Conservation (phyloP, 2,329 filamentous ascomycete genomes). For the Podosphaera leucotricha region DNA sequence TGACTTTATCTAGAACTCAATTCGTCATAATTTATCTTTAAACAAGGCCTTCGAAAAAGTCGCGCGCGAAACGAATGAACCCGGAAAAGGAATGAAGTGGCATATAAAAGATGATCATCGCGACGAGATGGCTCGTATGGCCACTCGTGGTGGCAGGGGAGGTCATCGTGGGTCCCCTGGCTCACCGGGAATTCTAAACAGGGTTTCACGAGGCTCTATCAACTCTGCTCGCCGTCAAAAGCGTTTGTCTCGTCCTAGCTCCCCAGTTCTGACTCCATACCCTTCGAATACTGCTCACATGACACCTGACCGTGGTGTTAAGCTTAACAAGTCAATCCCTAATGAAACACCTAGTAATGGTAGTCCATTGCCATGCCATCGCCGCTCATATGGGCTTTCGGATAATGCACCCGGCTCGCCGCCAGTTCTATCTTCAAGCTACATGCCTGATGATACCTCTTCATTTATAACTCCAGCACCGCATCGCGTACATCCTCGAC, state of each 20-base stretch:
- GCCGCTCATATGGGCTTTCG: constrained; percentile 22
- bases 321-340: constrained; percentile 14
- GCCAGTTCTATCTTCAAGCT: constrained; percentile 37
- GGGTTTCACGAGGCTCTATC: constrained; percentile 18
- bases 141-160: constrained; percentile 32
- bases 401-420: constrained; percentile 30
- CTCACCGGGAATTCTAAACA: constrained; percentile 24
- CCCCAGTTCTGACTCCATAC: constrained; percentile 21
- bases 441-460: constrained; percentile 32
- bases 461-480: constrained; percentile 52
- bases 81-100: constrained; percentile 99
- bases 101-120: constrained; percentile 65
- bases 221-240: constrained; percentile 33
- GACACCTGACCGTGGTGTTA: constrained; percentile 30
- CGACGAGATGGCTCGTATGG: constrained; percentile 52
- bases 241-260: constrained; percentile 26
- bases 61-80: constrained; percentile 75
- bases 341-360: constrained; percentile 22
- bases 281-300: constrained; percentile 18
- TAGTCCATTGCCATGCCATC: constrained; percentile 35
- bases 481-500: constrained; percentile 45
- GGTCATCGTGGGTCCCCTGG: constrained; percentile 45
- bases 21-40: constrained; percentile 83
- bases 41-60: constrained; percentile 93
- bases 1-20: constrained; percentile 46